Evolutionary conservation across 352 stramenopile genomes (phyloP).

Genomic region (Phytophthora citricola): DNA sequence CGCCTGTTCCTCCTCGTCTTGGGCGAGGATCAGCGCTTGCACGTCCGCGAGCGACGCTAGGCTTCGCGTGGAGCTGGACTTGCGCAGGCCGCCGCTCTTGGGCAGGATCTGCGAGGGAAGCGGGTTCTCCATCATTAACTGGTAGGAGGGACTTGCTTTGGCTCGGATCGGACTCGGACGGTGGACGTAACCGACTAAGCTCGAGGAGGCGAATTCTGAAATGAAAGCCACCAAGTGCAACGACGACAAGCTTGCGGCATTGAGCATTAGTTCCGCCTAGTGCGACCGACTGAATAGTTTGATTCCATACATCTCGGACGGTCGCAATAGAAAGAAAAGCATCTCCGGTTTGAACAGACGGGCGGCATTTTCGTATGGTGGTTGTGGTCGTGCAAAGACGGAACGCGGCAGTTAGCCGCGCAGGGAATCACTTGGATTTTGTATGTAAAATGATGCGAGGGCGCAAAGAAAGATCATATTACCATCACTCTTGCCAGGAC

Average conservation of each 20-base stretch:
- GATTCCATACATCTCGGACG: neutral
- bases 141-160: slow-evolving; percentile 1
- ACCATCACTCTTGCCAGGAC: slow-evolving; percentile 28
- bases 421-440: slow-evolving; percentile 14
- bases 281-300: neutral
- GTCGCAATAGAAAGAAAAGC: slow-evolving; percentile 15
- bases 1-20: slow-evolving; percentile 58
- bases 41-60: slow-evolving; percentile 43
- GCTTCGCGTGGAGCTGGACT: slow-evolving; percentile 66
- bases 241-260: slow-evolving; percentile 36
- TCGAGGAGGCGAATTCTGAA: slow-evolving; percentile 32
- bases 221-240: slow-evolving; percentile 39
- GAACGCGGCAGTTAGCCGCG: slow-evolving; percentile 8
- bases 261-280: slow-evolving; percentile 15
- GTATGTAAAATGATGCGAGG: slow-evolving; percentile 29
- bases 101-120: slow-evolving; percentile 36
- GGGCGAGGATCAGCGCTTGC: slow-evolving; percentile 49
- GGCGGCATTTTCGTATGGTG: slow-evolving; percentile 17
- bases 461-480: slow-evolving; percentile 13
- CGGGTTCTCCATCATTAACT: slow-evolving; percentile 45
- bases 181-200: slow-evolving; percentile 2
- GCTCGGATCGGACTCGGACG: slow-evolving; percentile 3
- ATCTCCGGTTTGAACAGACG: slow-evolving; percentile 25
- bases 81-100: slow-evolving; percentile 45
- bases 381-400: slow-evolving; percentile 10